Base-by-base conservation (phyloP, 2,329 filamentous ascomycete genomes). In the Botrytis hyacinthi region DNA sequence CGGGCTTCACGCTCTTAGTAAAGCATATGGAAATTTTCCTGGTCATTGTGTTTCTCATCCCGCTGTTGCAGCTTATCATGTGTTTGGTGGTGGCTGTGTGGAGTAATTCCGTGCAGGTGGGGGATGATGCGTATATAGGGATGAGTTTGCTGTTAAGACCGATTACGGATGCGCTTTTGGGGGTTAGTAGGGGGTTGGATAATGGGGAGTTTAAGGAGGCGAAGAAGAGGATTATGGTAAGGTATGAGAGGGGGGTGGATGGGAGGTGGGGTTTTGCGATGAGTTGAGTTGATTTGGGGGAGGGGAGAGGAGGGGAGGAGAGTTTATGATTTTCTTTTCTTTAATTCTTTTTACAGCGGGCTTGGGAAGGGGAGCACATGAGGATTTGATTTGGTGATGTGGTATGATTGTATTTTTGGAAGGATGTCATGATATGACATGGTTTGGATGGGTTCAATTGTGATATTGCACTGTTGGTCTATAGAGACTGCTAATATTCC, bases 21-120 rank as follows among this genome's bases (percentile, higher is more conserved):
- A 83, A 82, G 0, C 85, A 86, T 77, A n/a, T n/a, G n/a, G n/a
- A n/a, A n/a, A n/a, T n/a, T 74, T 84, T 85, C 1, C 85, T 84
- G 69, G 77, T 85, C 14, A 80, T 79, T 37, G 78, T 85, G 63
- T 74, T 73, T 5, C 37, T 80, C 12, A 77, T 80, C 5, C 71
- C 65, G 14, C 68, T 69, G 1, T 77, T 74, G 40, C 79, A 80
- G 66, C 67, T 78, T 20, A 4, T 78, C 0, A 78, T 80, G 62
- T 74, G 75, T 32, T 57, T 79, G n/a, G 63, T 78, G 1, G 76
- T 78, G 7, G 78, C 78, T 0, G 54, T 79, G 6, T 71, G 78
- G 62, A 75, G 77, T 14, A 80, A 80, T 73, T 72, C 75, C 2
- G 79, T 80, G 26, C 76, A 75, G 76, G 77, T 80, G 59, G 75